Percentiles rank a stretch among this genome's conserved stretches.
Conservation (phyloP, 768 basidiomycete species). For the Scleroderma bovista region DNA sequence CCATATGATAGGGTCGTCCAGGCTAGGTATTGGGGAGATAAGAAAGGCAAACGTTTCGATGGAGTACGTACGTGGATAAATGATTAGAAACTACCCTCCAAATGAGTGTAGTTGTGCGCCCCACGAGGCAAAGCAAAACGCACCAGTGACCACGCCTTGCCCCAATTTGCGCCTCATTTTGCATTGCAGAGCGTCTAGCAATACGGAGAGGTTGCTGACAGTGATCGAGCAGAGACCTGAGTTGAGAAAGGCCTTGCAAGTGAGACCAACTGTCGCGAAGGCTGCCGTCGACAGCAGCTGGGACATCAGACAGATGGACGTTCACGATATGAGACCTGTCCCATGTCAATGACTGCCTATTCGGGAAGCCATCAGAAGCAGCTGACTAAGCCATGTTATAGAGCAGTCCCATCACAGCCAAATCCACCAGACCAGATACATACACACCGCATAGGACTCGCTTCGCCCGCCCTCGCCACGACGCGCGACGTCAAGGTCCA, state of each 20-base stretch:
- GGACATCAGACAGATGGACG: constrained; percentile 32
- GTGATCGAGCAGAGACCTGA: constrained; percentile 61
- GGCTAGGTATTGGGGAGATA: constrained; percentile 24
- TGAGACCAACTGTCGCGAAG: constrained; percentile 62
- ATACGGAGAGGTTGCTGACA: constrained; percentile 62
- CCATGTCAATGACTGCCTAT: not conserved
- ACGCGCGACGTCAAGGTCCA: constrained; percentile 29
- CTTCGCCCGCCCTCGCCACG: constrained; percentile 23
- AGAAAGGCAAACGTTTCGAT: not conserved
- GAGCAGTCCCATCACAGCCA: not conserved
- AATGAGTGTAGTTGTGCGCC: constrained; percentile 3
- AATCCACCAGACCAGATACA: not conserved
- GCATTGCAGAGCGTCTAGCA: constrained; percentile 56
- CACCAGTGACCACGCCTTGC: constrained; percentile 72
- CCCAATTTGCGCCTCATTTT: constrained; percentile 37
- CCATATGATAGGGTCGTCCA: constrained; percentile 87
- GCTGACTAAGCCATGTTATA: constrained; percentile 22
- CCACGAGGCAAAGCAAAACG: constrained; percentile 16
- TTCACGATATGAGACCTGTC: not conserved
- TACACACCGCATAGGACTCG: too few relatives aligned
- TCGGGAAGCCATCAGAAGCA: too few relatives aligned
- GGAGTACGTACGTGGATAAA: constrained; percentile 70
- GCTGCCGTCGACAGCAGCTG: constrained; percentile 52
- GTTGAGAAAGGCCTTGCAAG: constrained; percentile 73
- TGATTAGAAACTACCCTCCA: constrained; percentile 76